These are phyloP conservation scores for Penicillium macrosclerotiorum DNA, from an alignment of 495 filamentous ascomycete genomes.

Conservation along the genomic window DNA sequence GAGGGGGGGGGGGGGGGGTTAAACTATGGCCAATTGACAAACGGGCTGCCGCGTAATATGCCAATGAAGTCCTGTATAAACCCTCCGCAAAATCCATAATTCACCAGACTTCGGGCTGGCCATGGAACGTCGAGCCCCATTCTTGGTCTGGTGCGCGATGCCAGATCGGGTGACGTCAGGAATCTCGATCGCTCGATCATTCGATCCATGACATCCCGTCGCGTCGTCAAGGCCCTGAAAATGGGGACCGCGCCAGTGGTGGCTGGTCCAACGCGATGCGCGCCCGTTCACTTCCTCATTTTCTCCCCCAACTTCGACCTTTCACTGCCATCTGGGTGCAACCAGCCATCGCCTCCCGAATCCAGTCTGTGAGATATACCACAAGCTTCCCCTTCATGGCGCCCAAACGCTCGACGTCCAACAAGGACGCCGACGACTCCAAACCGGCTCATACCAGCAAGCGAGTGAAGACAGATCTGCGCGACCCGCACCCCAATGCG, in stretches of 20 bases:
- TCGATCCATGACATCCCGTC: slow-evolving; percentile 22
- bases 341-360: too few relatives aligned
- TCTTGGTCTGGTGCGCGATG: not conserved
- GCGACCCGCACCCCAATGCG: slow-evolving; percentile 35
- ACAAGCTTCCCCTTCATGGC: too few relatives aligned
- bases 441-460: slow-evolving; percentile 16
- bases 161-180: slow-evolving; percentile 27
- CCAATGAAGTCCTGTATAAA: slow-evolving; percentile 23
- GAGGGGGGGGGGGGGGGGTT: too few relatives aligned
- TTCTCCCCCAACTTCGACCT: too few relatives aligned
- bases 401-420: slow-evolving; percentile 28
- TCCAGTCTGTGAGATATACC: too few relatives aligned
- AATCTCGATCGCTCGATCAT: slow-evolving; percentile 16
- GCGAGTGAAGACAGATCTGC: slow-evolving; percentile 22
- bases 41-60: too few relatives aligned
- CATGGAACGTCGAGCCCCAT: slow-evolving; percentile 5
- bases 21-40: too few relatives aligned
- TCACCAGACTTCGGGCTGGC: too few relatives aligned
- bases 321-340: too few relatives aligned
- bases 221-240: not conserved
- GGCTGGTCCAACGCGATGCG: slow-evolving; percentile 6
- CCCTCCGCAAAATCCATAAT: slow-evolving; percentile 5
- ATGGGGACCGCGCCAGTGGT: not conserved
- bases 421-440: slow-evolving; percentile 2
- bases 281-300: not conserved